phyloP scores from a whole-genome alignment of 352 stramenopile species.

The Phytophthora quininea region DNA sequence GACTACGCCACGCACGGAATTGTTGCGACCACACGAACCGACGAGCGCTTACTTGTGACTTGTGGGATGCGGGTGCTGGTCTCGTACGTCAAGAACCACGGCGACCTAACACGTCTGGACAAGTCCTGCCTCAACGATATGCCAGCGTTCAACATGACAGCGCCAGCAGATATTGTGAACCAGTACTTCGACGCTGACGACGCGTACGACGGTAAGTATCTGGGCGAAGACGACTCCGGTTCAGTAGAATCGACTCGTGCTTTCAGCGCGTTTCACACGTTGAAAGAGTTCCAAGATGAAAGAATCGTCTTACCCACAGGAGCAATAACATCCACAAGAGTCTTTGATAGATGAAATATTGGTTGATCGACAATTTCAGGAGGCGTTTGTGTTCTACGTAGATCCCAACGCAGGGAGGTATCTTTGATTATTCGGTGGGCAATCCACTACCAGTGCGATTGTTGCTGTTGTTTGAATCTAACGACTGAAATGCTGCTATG shows the following conservation, averaged over 20 bases:
- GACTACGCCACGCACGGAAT: too few relatives aligned
- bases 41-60: conserved; percentile 3
- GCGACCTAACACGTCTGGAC: not conserved
- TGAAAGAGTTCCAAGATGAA: not conserved
- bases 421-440: too few relatives aligned
- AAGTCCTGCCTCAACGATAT: not conserved
- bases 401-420: too few relatives aligned
- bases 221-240: not conserved
- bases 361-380: too few relatives aligned
- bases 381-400: too few relatives aligned
- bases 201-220: conserved; percentile 8
- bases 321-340: not conserved
- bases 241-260: not conserved
- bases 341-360: too few relatives aligned
- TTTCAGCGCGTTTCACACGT: not conserved
- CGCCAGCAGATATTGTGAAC: not conserved
- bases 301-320: not conserved
- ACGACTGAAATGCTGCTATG: too few relatives aligned
- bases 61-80: conserved; percentile 26
- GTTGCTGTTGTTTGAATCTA: too few relatives aligned
- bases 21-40: too few relatives aligned
- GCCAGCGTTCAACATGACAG: not conserved
- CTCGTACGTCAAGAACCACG: not conserved
- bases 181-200: not conserved
- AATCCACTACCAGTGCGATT: too few relatives aligned